A percentile compares a stretch with the other conserved stretches of the same genome.
These are phyloP conservation scores for Kluyveromyces sp. DNA, from an alignment of 1,139 yeast genomes.

Conservation along the genomic window DNA sequence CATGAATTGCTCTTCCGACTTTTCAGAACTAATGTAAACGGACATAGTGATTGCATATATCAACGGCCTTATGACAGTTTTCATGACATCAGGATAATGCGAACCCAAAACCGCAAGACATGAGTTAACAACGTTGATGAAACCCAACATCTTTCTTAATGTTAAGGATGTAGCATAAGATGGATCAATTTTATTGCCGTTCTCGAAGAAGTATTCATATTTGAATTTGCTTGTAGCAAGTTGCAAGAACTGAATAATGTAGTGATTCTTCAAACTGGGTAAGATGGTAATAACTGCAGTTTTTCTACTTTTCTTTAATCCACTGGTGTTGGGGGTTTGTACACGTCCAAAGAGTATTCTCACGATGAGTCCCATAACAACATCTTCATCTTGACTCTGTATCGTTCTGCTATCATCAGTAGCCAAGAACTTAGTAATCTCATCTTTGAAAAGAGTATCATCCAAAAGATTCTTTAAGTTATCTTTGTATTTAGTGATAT, in stretches of 20 bases:
- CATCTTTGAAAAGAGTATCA: conserved; percentile 80
- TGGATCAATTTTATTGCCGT: conserved; percentile 21
- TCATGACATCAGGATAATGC: conserved; percentile 43
- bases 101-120: conserved; percentile 57
- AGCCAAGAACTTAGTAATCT: conserved; percentile 56
- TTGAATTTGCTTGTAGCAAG: conserved; percentile 55
- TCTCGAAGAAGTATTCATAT: conserved; percentile 33
- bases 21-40: conserved; percentile 38
- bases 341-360: conserved; percentile 84
- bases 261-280: conserved; percentile 50
- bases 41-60: conserved; percentile 51
- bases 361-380: conserved; percentile 63
- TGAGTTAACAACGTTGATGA: conserved; percentile 59
- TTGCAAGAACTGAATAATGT: conserved; percentile 50
- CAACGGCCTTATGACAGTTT: conserved; percentile 51
- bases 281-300: conserved; percentile 68
- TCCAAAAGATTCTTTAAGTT: conserved; percentile 69
- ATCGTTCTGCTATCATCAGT: conserved; percentile 46
- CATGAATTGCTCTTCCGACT: conserved; percentile 25
- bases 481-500: conserved; percentile 61
- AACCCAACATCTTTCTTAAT: conserved; percentile 60
- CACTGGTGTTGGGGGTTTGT: conserved; percentile 50
- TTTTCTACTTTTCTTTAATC: conserved; percentile 65
- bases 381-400: conserved; percentile 51
- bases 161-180: conserved; percentile 16